Evolutionary conservation across 768 basidiomycete species (phyloP), one percentile per base, ranked within the genome.

Genomic region (Leccinum uliginosum): DNA sequence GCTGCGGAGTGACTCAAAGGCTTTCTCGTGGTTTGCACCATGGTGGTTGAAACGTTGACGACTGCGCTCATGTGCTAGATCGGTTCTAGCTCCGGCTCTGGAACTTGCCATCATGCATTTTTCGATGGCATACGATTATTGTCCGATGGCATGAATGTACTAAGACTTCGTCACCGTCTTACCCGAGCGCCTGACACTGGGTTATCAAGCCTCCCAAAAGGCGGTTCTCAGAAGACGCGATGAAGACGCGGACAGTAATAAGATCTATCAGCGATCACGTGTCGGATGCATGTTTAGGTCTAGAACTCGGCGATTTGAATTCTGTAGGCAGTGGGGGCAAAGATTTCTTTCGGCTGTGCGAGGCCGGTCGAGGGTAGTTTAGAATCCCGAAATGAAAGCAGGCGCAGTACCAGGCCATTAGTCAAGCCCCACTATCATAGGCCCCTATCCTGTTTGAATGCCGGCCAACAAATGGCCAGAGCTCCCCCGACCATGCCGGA

Each of bases 1-100:
- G 74, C 69, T 86, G 91, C 30, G 30, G 74, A 98, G 77, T 49
- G 83, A 77, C 72, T 98, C 91, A 30, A 98, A 40, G 75, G 5
- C 85, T 90, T 60, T 94, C 90, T 57, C 92, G 75, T 7, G 85
- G 82, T 94, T 89, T 24, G 95, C 91, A 12, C 93, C 95, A 49
- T 98, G 73, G 71, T 84, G 93, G n/a, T n/a, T n/a, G n/a, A n/a
- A n/a, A n/a, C n/a, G n/a, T n/a, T n/a, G n/a, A n/a, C n/a, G n/a
- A n/a, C n/a, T n/a, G n/a, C n/a, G n/a, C n/a, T n/a, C n/a, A n/a
- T n/a, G n/a, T n/a, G n/a, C n/a, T n/a, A n/a, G n/a, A n/a, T n/a
- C n/a, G n/a, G n/a, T n/a, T n/a, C n/a, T n/a, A n/a, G n/a, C n/a
- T n/a, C n/a, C n/a, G n/a, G n/a, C n/a, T n/a, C n/a, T n/a, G n/a